Conservation (phyloP, 2,329 filamentous ascomycete genomes). For the Neopestalotiopsis sp. region DNA sequence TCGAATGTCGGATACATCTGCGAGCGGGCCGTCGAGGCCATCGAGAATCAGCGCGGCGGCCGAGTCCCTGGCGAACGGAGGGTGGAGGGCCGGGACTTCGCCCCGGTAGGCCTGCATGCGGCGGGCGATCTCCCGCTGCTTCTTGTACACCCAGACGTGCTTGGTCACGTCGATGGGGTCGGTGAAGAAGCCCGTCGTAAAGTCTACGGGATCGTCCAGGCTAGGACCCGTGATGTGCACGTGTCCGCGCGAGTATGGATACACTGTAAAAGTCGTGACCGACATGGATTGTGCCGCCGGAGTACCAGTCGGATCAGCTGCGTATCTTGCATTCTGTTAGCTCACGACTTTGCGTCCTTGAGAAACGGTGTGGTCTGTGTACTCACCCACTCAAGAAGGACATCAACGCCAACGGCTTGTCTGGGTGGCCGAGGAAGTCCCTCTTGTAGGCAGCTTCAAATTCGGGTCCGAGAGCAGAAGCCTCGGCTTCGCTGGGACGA, state of each 20-base stretch:
- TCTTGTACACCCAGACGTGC: constrained; percentile 67
- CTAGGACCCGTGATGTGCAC: constrained; percentile 58
- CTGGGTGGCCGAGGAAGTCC: constrained; percentile 27
- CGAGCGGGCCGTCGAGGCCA: constrained; percentile 27
- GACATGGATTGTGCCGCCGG: constrained; percentile 52
- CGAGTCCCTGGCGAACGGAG: constrained; percentile 45
- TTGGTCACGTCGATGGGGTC: constrained; percentile 60
- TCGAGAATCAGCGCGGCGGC: constrained; percentile 40
- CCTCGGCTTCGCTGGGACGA: constrained; percentile 29
- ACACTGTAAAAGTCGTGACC: constrained; percentile 55
- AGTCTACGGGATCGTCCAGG: constrained; percentile 50
- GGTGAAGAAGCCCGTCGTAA: constrained; percentile 60
- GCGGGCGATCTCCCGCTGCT: constrained; percentile 61
- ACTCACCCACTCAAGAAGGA: constrained; percentile 10
- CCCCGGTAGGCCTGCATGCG: constrained; percentile 56
- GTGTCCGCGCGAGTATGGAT: constrained; percentile 62
- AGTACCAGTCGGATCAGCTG: background rate
- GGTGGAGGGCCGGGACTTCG: constrained; percentile 47
- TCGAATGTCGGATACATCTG: constrained; percentile 42
- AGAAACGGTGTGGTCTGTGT: background rate
- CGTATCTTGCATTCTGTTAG: background rate
- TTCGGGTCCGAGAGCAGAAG: constrained; percentile 27
- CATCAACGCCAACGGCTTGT: constrained; percentile 29
- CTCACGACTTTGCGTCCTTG: background rate
- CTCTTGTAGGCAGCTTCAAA: constrained; percentile 30